Evolutionary conservation across 352 stramenopile species (phyloP).

Genomic region (Phytopythium montanum): DNA sequence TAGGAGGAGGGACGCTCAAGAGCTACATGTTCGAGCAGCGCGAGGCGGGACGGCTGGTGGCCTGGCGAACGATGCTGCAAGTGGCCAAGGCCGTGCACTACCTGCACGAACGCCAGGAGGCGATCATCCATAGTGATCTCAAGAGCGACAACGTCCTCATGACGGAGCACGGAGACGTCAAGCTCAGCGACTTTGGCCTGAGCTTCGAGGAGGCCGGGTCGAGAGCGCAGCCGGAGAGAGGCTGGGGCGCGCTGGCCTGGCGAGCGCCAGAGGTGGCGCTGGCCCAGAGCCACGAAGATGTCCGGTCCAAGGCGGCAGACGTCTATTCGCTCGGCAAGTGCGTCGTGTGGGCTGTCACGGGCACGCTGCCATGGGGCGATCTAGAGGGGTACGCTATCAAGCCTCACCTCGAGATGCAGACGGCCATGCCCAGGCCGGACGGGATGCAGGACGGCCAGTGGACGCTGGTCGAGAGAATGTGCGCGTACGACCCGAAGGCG

Average conservation of each 20-base stretch:
- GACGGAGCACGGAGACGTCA: constrained; percentile 15
- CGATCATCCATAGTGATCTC: constrained; percentile 21
- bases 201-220: constrained; percentile 18
- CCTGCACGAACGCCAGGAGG: constrained; percentile 10
- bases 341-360: constrained; percentile 13
- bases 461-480: background rate
- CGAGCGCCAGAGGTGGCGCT: constrained; percentile 14
- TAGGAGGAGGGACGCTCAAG: constrained; percentile 10
- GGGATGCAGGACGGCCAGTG: constrained; percentile 4
- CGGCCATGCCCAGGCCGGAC: background rate
- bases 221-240: background rate
- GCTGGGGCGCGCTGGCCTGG: constrained; percentile 13
- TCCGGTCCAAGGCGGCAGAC: constrained; percentile 7
- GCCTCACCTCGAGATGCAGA: background rate
- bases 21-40: constrained; percentile 11
- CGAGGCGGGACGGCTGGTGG: constrained; percentile 3
- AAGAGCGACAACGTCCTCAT: constrained; percentile 26
- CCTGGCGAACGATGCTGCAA: constrained; percentile 24
- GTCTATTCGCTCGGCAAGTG: constrained; percentile 18
- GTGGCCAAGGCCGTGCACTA: constrained; percentile 17
- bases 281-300: background rate
- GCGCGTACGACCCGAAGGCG: constrained; percentile 2
- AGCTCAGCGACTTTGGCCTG: constrained; percentile 27
- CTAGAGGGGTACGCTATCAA: background rate
- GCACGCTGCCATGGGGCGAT: constrained; percentile 3